These are phyloP conservation scores for Ophiocordyceps camponoti-leonardi DNA, from an alignment of 2,329 filamentous ascomycete species.

Conservation along the genomic window DNA sequence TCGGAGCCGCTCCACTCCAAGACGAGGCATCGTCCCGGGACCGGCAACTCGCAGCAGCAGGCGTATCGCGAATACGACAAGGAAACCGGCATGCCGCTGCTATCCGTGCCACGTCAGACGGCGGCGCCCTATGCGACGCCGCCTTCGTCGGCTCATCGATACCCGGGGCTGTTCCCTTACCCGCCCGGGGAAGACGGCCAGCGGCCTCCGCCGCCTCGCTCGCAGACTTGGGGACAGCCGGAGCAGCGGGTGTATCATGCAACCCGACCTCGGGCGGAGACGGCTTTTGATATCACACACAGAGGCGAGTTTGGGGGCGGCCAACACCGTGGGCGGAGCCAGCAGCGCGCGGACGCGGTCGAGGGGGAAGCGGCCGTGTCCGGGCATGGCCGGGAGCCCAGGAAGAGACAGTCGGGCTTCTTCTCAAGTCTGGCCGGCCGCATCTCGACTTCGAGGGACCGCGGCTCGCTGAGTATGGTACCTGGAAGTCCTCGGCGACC, in stretches of 20 bases:
- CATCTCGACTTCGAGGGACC: conserved; percentile 9
- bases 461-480: neutral
- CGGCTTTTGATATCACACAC: conserved; percentile 12
- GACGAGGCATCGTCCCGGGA: conserved; percentile 15
- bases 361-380: conserved; percentile 19
- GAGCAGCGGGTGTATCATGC: conserved; percentile 4
- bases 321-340: neutral
- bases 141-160: conserved; percentile 32
- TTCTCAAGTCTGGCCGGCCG: conserved; percentile 13
- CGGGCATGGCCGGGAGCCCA: conserved; percentile 18
- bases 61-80: conserved; percentile 28
- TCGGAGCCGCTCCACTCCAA: conserved; percentile 27
- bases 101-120: conserved; percentile 9
- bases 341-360: neutral
- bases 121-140: conserved; percentile 20
- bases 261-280: conserved; percentile 5
- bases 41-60: conserved; percentile 12
- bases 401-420: conserved; percentile 21
- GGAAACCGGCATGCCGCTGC: conserved; percentile 23
- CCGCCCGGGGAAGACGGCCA: conserved; percentile 3
- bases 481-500: conserved; percentile 1
- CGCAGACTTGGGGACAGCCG: conserved; percentile 4
- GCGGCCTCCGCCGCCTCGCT: conserved; percentile 1
- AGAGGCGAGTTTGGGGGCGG: conserved; percentile 15
- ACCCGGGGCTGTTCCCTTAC: conserved; percentile 26